Evolutionary conservation across 2,329 filamentous ascomycete species (phyloP).

Genomic region (Cladorrhinum sp.): DNA sequence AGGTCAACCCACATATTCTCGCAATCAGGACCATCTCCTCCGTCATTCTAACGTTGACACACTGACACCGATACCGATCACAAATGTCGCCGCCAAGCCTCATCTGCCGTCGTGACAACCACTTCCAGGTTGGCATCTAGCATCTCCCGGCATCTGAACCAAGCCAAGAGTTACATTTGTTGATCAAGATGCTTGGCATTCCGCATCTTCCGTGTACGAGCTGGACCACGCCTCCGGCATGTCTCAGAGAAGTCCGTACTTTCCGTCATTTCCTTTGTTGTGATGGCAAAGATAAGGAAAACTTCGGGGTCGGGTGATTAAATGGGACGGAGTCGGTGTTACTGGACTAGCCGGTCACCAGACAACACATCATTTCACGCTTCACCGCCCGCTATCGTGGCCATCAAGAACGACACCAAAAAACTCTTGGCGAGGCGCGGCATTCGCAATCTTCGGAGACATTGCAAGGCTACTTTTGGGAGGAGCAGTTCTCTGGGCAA

Average conservation of each 20-base stretch:
- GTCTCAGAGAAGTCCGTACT: constrained; percentile 11
- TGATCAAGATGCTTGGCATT: constrained; percentile 18
- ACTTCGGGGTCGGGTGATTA: neutral
- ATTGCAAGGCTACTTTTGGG: neutral
- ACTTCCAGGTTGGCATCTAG: constrained; percentile 7
- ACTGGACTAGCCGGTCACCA: neutral
- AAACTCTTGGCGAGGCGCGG: neutral
- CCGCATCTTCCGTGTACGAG: neutral
- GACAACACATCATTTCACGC: constrained; percentile 3
- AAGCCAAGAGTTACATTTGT: constrained; percentile 20
- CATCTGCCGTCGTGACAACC: constrained; percentile 14
- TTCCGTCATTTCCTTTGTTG: neutral
- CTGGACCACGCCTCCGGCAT: too few relatives aligned
- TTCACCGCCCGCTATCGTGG: constrained; percentile 2
- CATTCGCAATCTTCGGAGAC: neutral
- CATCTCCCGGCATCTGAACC: constrained; percentile 5
- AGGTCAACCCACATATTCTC: too few relatives aligned
- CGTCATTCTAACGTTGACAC: constrained; percentile 4
- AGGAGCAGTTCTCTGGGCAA: neutral
- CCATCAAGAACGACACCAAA: neutral
- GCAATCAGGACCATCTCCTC: neutral
- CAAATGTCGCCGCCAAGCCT: constrained; percentile 15
- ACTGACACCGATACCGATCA: neutral
- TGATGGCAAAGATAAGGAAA: neutral
- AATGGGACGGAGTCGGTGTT: neutral